These are phyloP conservation scores for Talaromyces ruber DNA, from an alignment of 495 filamentous ascomycete genomes.

Conservation along the genomic window DNA sequence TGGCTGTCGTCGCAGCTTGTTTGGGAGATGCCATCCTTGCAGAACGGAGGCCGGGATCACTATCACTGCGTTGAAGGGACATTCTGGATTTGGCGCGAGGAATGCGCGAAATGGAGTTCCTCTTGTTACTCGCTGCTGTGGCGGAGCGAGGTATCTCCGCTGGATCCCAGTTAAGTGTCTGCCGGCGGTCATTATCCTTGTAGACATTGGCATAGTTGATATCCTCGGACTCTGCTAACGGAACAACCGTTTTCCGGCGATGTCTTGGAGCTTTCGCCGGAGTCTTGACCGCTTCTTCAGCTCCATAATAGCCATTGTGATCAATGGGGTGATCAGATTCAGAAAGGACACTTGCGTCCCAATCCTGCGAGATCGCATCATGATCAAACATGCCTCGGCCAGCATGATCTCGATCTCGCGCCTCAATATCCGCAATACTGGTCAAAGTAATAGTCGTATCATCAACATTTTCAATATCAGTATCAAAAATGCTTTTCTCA, in stretches of 20 bases:
- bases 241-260: neutral
- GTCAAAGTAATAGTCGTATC: slow-evolving; percentile 38
- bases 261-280: neutral
- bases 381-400: neutral
- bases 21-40: neutral
- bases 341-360: slow-evolving; percentile 6
- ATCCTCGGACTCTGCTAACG: neutral
- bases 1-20: neutral
- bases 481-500: slow-evolving; percentile 33
- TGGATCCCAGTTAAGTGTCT: neutral
- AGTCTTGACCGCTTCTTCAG: neutral
- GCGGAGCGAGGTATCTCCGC: neutral
- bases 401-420: neutral
- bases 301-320: neutral
- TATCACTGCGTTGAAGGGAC: slow-evolving; percentile 10
- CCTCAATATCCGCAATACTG: slow-evolving; percentile 26
- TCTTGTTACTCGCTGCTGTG: neutral
- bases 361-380: neutral
- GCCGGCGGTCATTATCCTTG: neutral
- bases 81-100: slow-evolving; percentile 9
- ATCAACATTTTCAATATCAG: slow-evolving; percentile 37
- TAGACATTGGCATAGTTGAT: neutral
- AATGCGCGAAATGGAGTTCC: slow-evolving; percentile 2
- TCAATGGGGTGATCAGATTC: neutral
- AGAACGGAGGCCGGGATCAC: slow-evolving; percentile 1